These are phyloP conservation scores for Lomentospora prolificans DNA, from an alignment of 2,329 filamentous ascomycete genomes.

Conservation along the genomic window DNA sequence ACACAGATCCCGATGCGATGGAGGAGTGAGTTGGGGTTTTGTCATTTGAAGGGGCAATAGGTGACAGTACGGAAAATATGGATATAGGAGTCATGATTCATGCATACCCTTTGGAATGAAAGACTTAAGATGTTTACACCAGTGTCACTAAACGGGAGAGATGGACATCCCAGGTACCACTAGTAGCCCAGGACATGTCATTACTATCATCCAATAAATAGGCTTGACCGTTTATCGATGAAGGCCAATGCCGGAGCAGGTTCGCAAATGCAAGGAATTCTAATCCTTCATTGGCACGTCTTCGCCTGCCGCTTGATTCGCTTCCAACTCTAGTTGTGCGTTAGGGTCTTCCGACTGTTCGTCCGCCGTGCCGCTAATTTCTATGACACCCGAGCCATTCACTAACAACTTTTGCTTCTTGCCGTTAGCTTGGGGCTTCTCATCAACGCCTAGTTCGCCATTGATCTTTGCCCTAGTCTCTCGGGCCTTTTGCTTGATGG, in stretches of 20 bases:
- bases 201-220: background rate
- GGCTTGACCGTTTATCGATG: too few relatives aligned
- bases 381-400: conserved; percentile 12
- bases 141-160: too few relatives aligned
- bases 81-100: background rate
- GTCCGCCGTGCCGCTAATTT: conserved; percentile 5
- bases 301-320: conserved; percentile 32
- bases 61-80: background rate
- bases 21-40: conserved; percentile 44
- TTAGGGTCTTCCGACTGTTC: conserved; percentile 31
- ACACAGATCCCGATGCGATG: conserved; percentile 44
- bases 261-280: conserved; percentile 7
- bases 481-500: conserved; percentile 57
- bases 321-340: conserved; percentile 45
- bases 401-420: conserved; percentile 12
- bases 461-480: conserved; percentile 38
- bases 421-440: conserved; percentile 6
- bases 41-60: background rate
- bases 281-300: conserved; percentile 54
- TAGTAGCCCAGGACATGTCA: too few relatives aligned
- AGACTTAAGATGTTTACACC: too few relatives aligned
- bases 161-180: too few relatives aligned
- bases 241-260: background rate
- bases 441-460: conserved; percentile 28
- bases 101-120: background rate